Evolutionary conservation across 495 filamentous ascomycete genomes (phyloP), one percentile per base, ranked within the genome.

Genomic region (Lasiosphaeriaceae sp.): DNA sequence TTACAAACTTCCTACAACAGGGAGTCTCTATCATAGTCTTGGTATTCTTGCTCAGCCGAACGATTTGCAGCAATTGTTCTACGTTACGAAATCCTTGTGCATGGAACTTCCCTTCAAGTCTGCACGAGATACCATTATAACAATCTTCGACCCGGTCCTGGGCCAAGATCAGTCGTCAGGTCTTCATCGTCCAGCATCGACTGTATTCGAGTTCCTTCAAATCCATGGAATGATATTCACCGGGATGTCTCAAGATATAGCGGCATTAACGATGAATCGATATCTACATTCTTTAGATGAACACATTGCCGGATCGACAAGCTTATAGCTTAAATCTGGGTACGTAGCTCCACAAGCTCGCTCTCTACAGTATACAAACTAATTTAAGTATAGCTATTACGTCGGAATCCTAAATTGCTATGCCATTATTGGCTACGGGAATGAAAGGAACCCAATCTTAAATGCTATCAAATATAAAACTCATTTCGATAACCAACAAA

Each of bases 21-120:
- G 91, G 0, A 74, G 92, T 1, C 77, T 95, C 2, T 90, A 94
- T 53, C 92, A 96, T 68, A 90, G 95, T 65, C 76, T 94, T 6
- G 92, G 88, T 0, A 90, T 95, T 16, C 72, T 95, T 16, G 86
- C 90, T 11, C 77, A 89, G 12, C 89, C 89, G 0, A 87, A 90
- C 62, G 76, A 81, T 2, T 61, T 90, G 0, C 85, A 87, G 59
- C 90, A 95, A 65, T 70, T 95, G 0, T 92, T 86, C 57, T 87
- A 86, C 60, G 96, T 94, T 52, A 59, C 67, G 7, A 79, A 79
- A 50, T 73, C 74, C 1, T 67, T 77, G 2, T 77, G 75, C n/a
- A 76, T 80, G 1, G 70, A 72, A 0, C 69, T 77, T 11, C 81
- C 85, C 0, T 90, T 89, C 57, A 59, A 56, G 4, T 83, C 80